Evolutionary conservation across 176 grass and related monocot species (phyloP).

Genomic region (Cenchrus purpureus): DNA sequence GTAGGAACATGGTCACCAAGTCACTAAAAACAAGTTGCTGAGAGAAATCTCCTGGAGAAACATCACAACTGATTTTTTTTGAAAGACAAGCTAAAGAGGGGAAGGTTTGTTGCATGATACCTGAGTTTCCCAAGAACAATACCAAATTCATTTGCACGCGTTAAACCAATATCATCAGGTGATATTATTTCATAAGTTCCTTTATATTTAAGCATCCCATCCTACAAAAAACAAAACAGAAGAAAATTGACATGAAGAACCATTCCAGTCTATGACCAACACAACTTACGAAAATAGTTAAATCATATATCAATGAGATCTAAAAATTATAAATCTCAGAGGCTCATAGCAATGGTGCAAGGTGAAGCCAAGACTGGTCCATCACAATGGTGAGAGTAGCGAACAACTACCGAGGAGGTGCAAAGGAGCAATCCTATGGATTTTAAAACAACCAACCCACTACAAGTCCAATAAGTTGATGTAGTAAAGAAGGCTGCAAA

Average conservation of each 20-base stretch:
- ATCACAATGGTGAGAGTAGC: slow-evolving; percentile 9
- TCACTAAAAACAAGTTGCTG: slow-evolving; percentile 2
- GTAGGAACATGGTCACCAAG: not conserved
- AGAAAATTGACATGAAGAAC: not conserved
- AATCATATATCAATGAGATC: slow-evolving; percentile 3
- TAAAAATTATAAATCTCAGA: not conserved
- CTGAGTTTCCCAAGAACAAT: slow-evolving; percentile 99
- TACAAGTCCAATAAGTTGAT: not conserved
- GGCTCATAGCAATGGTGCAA: not conserved
- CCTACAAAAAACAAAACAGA: slow-evolving; percentile 56
- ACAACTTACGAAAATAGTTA: not conserved
- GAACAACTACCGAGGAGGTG: not conserved
- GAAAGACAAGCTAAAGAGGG: not conserved
- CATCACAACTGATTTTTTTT: not conserved
- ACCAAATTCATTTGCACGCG: slow-evolving; percentile 89
- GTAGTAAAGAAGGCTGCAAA: slow-evolving; percentile 9
- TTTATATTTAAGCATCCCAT: slow-evolving; percentile 99
- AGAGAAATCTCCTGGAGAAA: not conserved
- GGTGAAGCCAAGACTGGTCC: not conserved
- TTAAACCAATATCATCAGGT: slow-evolving; percentile 92
- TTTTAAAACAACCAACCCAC: not conserved
- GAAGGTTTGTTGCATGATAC: slow-evolving; percentile 44
- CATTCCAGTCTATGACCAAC: not conserved
- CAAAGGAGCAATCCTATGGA: slow-evolving; percentile 7
- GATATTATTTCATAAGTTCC: slow-evolving; percentile 99